These are phyloP conservation scores for Hypoxylon rickii DNA, from an alignment of 495 filamentous ascomycete genomes.

Conservation along the genomic window DNA sequence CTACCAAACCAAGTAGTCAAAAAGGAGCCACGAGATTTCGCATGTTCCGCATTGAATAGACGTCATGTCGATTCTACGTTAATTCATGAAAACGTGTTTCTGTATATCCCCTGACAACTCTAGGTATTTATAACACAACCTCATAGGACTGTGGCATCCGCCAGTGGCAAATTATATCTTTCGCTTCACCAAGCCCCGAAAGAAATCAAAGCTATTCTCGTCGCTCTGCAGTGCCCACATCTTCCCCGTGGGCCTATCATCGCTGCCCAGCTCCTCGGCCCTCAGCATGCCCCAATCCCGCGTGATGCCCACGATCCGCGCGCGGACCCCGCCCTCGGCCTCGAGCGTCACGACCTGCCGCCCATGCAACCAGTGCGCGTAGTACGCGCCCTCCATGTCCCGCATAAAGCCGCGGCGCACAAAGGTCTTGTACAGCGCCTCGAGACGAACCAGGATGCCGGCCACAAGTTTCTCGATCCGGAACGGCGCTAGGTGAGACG, in stretches of 20 bases:
- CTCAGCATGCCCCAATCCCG: conserved; percentile 83
- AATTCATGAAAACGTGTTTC: too few relatives aligned
- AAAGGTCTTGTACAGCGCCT: conserved; percentile 78
- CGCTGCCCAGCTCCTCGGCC: conserved; percentile 77
- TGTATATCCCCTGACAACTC: too few relatives aligned
- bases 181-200: conserved; percentile 81
- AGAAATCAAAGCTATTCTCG: conserved; percentile 98
- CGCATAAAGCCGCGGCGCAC: conserved; percentile 69
- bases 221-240: conserved; percentile 89
- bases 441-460: conserved; percentile 77
- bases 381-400: conserved; percentile 77
- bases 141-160: neutral
- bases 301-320: conserved; percentile 87
- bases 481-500: conserved; percentile 59
- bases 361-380: conserved; percentile 85
- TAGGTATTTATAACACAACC: too few relatives aligned
- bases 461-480: conserved; percentile 83
- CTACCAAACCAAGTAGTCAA: neutral
- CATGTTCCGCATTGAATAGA: too few relatives aligned
- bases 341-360: conserved; percentile 90
- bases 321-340: conserved; percentile 74
- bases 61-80: too few relatives aligned
- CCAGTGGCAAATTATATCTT: conserved; percentile 58
- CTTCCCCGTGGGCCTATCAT: conserved; percentile 74
- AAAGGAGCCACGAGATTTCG: neutral